Base-by-base conservation (phyloP, 257 asterid genomes). In the Nicotiana sylvestris region DNA sequence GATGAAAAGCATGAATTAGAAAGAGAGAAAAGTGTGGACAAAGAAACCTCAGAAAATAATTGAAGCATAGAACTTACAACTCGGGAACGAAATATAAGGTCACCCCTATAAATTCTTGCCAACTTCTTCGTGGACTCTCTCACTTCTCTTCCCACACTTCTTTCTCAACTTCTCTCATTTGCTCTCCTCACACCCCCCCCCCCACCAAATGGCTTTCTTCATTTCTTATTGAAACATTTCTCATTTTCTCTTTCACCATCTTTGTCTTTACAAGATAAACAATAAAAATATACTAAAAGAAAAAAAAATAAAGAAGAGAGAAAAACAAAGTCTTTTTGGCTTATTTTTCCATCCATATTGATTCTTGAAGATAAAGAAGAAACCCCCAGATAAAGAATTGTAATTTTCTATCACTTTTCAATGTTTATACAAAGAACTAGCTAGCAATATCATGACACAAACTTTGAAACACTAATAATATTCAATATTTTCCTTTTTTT, bases 81-180 rank as follows among this genome's bases (percentile, higher is more conserved):
- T 81, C 93, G 93, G 90, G 90, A 82, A 86, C 93, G 88, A 89
- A 88, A 84, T 85, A 30, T 78, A 89, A 89, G 97, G 89, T 86
- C 62, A 86, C 43, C 85, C 76, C 91, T 91, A 91, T 92, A 92
- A 90, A 90, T 88, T 84, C 67, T 64, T 85, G 51, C 69, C 87
- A 62, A 84, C 80, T 21, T 60, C 81, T 74, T 76, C 58, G 85
- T 67, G 12, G 37, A 83, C 80, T 76, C 81, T 65, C 84, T 84
- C 72, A 21, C 66, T 58, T 84, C 67, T 81, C 29, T 78, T 76
- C 30, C 18, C 53, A 29, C 30, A 30, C 58, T 58, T 57, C 53
- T n/a, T 68, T 32, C 77, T 65, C 17, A 72, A 46, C 33, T 77
- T 78, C 53, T 27, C 65, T 69, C 32, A 25, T 0, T n/a, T 61